Conservation (phyloP, 371 early-diverging fungal genomes). For the Rhizomucor miehei region DNA sequence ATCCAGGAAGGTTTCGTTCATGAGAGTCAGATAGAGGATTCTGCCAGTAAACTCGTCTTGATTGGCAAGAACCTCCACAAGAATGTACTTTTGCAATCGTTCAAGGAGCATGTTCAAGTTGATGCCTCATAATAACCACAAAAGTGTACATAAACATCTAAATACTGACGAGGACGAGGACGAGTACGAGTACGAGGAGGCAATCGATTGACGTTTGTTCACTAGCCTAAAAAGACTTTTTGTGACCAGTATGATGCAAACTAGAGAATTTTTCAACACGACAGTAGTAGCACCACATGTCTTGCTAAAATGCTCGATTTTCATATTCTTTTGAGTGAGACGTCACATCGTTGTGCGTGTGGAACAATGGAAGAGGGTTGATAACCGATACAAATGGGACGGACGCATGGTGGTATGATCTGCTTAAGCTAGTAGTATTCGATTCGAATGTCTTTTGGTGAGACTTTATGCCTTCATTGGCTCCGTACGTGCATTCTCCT, state of each 20-base stretch:
- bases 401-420: not conserved
- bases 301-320: too few species aligned
- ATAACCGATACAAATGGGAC: not conserved
- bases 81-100: slow-evolving; percentile 40
- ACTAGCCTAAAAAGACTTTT: too few species aligned
- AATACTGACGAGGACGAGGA: too few species aligned
- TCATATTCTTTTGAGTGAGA: too few species aligned
- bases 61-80: slow-evolving; percentile 63
- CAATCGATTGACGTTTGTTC: too few species aligned
- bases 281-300: too few species aligned
- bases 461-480: slow-evolving; percentile 1
- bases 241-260: too few species aligned
- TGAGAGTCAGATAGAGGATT: slow-evolving; percentile 21
- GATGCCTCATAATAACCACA: slow-evolving; percentile 5
- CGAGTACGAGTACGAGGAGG: too few species aligned
- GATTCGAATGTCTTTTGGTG: too few species aligned
- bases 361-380: not conserved
- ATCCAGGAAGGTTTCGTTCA: slow-evolving; percentile 61
- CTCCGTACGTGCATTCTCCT: slow-evolving; percentile 1
- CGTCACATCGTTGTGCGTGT: too few species aligned
- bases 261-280: too few species aligned
- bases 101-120: slow-evolving; percentile 20
- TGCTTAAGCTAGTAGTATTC: not conserved
- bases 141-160: too few species aligned
- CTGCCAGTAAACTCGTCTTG: slow-evolving; percentile 62